Evolutionary conservation across 768 basidiomycete genomes (phyloP).

Genomic region (Pisolithus albus): DNA sequence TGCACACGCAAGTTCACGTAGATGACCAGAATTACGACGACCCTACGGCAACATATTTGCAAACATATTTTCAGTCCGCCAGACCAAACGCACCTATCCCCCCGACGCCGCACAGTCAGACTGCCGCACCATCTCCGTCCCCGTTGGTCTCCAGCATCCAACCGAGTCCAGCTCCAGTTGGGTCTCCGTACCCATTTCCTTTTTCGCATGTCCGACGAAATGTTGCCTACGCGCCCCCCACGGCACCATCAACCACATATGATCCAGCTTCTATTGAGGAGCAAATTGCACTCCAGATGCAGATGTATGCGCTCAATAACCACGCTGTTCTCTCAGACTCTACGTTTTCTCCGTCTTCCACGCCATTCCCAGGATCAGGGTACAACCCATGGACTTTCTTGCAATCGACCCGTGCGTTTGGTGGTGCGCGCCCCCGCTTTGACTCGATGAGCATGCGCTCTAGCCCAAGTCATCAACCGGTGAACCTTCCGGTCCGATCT

Average conservation of each 20-base stretch:
- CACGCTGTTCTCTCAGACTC: conserved; percentile 60
- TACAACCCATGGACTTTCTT: conserved; percentile 73
- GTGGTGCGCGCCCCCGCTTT: conserved; percentile 28
- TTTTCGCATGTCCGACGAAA: conserved; percentile 66
- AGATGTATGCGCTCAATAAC: conserved; percentile 69
- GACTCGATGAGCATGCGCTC: conserved; percentile 53
- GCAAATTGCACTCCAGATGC: conserved; percentile 70
- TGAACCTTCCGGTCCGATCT: conserved; percentile 42
- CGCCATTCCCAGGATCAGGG: conserved; percentile 58
- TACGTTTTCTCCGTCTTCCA: conserved; percentile 68
- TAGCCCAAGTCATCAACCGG: conserved; percentile 28
- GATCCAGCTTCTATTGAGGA: conserved; percentile 52
- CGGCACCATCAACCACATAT: conserved; percentile 35
- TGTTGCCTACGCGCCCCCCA: conserved; percentile 34
- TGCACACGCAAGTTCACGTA: conserved; percentile 36
- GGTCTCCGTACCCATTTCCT: conserved; percentile 77
- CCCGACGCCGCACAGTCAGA: conserved; percentile 71
- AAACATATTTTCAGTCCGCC: conserved; percentile 49
- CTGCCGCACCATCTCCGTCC: conserved; percentile 66
- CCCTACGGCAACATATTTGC: conserved; percentile 51
- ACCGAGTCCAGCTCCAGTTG: conserved; percentile 50
- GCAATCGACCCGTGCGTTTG: conserved; percentile 47
- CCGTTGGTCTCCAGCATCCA: conserved; percentile 52
- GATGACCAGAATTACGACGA: conserved; percentile 64
- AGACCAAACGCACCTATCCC: conserved; percentile 74